Evolutionary conservation across 23 red algal species (phyloP), one percentile per base, ranked within the genome.

Genomic region (Pyropia yezoensis): DNA sequence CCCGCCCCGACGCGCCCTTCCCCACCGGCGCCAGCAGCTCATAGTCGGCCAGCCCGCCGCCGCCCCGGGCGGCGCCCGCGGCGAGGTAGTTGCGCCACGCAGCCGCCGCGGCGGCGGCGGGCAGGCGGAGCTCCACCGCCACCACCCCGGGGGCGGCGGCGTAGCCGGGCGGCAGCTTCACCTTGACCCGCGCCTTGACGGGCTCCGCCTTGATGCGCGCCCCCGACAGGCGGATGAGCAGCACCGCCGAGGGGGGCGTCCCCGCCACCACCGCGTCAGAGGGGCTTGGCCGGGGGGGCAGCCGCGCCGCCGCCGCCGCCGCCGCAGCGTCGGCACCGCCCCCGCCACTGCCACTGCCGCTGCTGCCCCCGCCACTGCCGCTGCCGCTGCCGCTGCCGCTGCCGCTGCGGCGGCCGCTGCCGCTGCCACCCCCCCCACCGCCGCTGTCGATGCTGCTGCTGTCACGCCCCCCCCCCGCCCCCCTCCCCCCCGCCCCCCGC

Each of bases 11-110:
- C 2, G 88, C 88, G 22, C 88, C 88, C 69, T 92, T 92, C 0
- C 88, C 88, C 7, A 92, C 70, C 49, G 80, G 74, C 4, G 70
- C 62, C 68, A 83, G 58, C 62, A 92, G 66, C 77, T 92, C 88
- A 83, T 78, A 92, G 71, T 92, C 88, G 53, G 69, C 32, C 57
- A 92, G 57, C 4, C 67, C 64, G 14, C 65, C 75, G 20, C 54
- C 59, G 26, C 84, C 49, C 14, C 78, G 67, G 2, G 49, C 69
- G 11, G 79, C 79, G 20, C 66, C 79, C 9, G 54, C 62, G 6
- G 67, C 68, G 25, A 85, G 33, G 17, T 64, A 62, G 16, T 57
- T 28, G 19, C 74, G 68, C 84, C 84, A 89, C 50, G 70, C 70
- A 1, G 52, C 54, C 3, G 68, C 71, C 75, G 69, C 69, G 5